Base-by-base conservation (phyloP, 148 eudicot genomes). In the Rhododendron simsii region DNA sequence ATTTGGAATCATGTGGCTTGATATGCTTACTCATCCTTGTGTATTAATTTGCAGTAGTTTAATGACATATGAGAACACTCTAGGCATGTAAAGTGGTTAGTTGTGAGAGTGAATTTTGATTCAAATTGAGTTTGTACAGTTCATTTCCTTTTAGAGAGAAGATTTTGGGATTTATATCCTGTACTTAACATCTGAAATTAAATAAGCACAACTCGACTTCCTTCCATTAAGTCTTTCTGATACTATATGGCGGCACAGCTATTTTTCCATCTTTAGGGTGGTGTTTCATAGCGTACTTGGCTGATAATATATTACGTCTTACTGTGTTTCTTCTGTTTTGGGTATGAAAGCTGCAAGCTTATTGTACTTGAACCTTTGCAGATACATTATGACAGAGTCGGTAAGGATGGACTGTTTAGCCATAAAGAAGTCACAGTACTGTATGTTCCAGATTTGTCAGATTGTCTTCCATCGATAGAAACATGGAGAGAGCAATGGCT, bases 341-440 rank as follows among this genome's bases (percentile, higher is more conserved):
- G 85, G 80, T 30, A 55, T 55, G 80, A 71, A n/a, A 65, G 48
- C 77, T 48, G 78, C 11, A 30, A 67, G 84, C 39, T 86, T 23
- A 59, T 35, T 63, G 48, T 76, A 59, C 48, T n/a, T 65, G 26
- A 83, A 12, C 37, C 4, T 89, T 65, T 90, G 89, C 97, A 97
- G 99, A 93, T 97, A 91, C 99, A 97, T 92, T 97, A 97, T 90
- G 95, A 94, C 69, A 88, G 98, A 92, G 86, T 97, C 87, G 99
- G 99, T 73, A 84, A 93, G 83, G 96, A 95, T 90, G 99, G 99
- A 82, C 90, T 93, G 47, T 95, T 95, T 87, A 97, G 98, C 86
- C 98, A 97, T 87, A 97, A 91, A 81, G 99, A 97, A 92, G 89
- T 97, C 76, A 94, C 99, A 67, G 98, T 97, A 12, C 81, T 94